These are phyloP conservation scores for Scleromitrula shiraiana DNA, from an alignment of 2,329 filamentous ascomycete genomes.

Conservation along the genomic window DNA sequence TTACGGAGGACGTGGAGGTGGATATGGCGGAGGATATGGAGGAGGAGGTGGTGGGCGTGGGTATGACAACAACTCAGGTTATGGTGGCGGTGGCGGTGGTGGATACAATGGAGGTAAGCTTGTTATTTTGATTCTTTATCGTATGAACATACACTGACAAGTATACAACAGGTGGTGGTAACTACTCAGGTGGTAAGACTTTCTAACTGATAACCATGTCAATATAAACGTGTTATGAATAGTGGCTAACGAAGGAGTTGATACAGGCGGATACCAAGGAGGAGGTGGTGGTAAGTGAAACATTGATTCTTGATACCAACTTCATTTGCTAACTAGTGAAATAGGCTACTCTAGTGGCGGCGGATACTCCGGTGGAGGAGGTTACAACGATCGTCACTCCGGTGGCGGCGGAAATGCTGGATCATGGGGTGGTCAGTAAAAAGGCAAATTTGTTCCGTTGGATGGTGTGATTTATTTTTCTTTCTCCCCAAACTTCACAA, in stretches of 20 bases:
- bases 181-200: conserved; percentile 18
- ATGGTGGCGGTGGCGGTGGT: conserved; percentile 19
- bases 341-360: conserved; percentile 3
- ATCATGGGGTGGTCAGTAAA: conserved; percentile 6
- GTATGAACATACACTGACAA: neutral
- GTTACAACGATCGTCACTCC: neutral
- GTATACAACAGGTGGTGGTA: conserved; percentile 2
- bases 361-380: conserved; percentile 3
- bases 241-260: conserved; percentile 7
- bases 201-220: conserved; percentile 5
- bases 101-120: conserved; percentile 11
- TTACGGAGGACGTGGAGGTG: conserved; percentile 33
- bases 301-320: neutral
- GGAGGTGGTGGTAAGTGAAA: conserved; percentile 9
- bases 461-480: neutral
- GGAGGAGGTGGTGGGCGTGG: conserved; percentile 26
- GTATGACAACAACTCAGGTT: conserved; percentile 29
- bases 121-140: neutral
- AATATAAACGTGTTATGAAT: neutral
- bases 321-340: neutral
- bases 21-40: conserved; percentile 40
- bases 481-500: neutral
- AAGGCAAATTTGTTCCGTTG: neutral
- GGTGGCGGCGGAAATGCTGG: conserved; percentile 7
- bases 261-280: conserved; percentile 7